A percentile compares a stretch with the other conserved stretches of the same genome.
phyloP scores from a whole-genome alignment of 257 asterid genomes.

The Jacaranda mimosifolia region DNA sequence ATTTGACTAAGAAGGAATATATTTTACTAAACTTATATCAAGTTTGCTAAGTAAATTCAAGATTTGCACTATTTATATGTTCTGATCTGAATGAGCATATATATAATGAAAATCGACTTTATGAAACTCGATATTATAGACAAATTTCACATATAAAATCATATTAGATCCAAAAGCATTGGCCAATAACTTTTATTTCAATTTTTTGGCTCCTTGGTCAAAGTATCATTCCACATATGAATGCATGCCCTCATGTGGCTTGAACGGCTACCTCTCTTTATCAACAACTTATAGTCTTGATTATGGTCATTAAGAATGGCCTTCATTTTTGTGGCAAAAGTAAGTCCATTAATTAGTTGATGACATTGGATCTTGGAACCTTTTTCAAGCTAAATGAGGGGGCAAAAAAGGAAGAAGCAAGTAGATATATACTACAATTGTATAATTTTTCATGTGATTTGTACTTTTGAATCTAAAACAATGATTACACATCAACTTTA shows the following conservation, averaged over 20 bases:
- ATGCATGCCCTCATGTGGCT: slow-evolving; percentile 44
- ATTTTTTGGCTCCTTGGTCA: slow-evolving; percentile 7
- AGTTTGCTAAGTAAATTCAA: too few species aligned
- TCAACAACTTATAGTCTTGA: slow-evolving; percentile 23
- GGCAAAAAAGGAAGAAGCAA: background rate
- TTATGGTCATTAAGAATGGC: slow-evolving; percentile 32
- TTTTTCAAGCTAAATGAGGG: background rate
- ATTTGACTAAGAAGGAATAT: too few species aligned
- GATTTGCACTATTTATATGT: too few species aligned
- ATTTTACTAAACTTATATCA: too few species aligned
- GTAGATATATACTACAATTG: background rate
- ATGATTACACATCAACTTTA: background rate
- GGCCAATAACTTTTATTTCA: slow-evolving; percentile 30
- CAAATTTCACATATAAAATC: background rate
- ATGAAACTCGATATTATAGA: background rate
- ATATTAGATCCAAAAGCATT: slow-evolving; percentile 34
- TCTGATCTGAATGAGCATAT: too few species aligned
- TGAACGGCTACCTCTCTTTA: slow-evolving; percentile 53
- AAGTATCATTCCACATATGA: slow-evolving; percentile 7
- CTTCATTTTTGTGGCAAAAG: slow-evolving; percentile 21
- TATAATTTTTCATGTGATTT: background rate
- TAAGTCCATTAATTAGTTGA: slow-evolving; percentile 27
- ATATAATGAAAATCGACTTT: background rate
- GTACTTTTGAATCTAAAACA: slow-evolving; percentile 2
- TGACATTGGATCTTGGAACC: slow-evolving; percentile 15